Percentiles rank a stretch among this genome's conserved stretches.
Evolutionary conservation across 1,139 yeast genomes (phyloP).

Genomic region (Saccharomyces hybrid): DNA sequence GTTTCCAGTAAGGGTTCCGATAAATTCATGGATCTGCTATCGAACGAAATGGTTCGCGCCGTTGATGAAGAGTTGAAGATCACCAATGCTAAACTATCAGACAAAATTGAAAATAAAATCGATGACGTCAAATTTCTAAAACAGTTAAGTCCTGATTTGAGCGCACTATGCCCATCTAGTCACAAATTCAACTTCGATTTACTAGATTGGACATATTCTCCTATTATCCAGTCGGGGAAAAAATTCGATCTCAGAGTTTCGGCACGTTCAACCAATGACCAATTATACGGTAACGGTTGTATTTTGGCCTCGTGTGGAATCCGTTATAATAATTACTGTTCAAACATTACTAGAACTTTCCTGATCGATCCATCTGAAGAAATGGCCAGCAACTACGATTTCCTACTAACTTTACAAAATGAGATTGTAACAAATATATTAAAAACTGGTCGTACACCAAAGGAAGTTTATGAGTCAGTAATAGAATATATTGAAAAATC

Average conservation of each 20-base stretch:
- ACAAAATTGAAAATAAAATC: constrained; percentile 70
- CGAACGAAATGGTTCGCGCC: constrained; percentile 79
- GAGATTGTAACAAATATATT: constrained; percentile 49
- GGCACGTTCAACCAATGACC: constrained; percentile 64
- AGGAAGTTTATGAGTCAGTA: constrained; percentile 59
- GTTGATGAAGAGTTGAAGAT: constrained; percentile 82
- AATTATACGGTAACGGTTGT: constrained; percentile 68
- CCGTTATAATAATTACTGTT: constrained; percentile 82
- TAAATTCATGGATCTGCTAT: constrained; percentile 74
- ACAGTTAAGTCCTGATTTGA: constrained; percentile 52
- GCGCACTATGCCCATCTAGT: constrained; percentile 35
- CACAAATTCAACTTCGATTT: constrained; percentile 64
- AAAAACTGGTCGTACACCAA: constrained; percentile 61
- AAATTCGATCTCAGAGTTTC: constrained; percentile 79
- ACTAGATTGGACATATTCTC: constrained; percentile 91
- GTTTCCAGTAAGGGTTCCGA: constrained; percentile 73
- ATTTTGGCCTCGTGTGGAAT: constrained; percentile 80
- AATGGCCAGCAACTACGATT: constrained; percentile 73
- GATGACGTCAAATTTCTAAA: constrained; percentile 68
- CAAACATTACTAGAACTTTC: constrained; percentile 81
- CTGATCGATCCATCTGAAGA: constrained; percentile 81
- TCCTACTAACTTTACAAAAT: constrained; percentile 59
- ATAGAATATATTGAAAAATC: constrained; percentile 48
- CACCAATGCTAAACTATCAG: constrained; percentile 66
- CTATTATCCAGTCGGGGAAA: constrained; percentile 85